These are phyloP conservation scores for Corrigiola litoralis DNA, from an alignment of 179 eudicot species.

Conservation along the genomic window DNA sequence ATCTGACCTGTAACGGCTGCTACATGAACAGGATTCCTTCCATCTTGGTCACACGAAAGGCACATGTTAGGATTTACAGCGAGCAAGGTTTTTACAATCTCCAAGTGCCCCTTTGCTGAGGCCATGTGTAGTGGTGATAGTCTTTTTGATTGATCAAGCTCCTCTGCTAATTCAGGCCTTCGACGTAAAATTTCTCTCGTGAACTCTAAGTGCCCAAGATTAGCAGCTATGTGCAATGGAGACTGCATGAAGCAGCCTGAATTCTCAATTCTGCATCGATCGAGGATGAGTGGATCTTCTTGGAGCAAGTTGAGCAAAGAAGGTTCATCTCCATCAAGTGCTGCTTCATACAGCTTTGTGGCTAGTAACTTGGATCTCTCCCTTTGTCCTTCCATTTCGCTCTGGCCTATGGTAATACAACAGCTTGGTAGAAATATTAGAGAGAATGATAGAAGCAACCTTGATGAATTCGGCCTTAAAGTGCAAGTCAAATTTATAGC, in stretches of 20 bases:
- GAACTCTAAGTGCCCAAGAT: conserved; percentile 15
- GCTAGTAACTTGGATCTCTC: neutral
- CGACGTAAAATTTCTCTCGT: neutral
- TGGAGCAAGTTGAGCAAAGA: conserved; percentile 1
- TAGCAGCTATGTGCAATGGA: conserved; percentile 28
- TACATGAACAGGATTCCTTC: conserved; percentile 42
- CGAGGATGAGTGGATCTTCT: conserved; percentile 19
- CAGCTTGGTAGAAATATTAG: no score
- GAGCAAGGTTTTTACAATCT: conserved; percentile 24
- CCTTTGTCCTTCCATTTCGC: neutral
- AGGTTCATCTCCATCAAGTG: conserved; percentile 11
- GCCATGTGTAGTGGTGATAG: conserved; percentile 38
- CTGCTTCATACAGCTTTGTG: conserved; percentile 15
- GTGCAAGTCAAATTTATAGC: no score
- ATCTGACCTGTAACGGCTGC: conserved; percentile 39
- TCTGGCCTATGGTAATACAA: no score
- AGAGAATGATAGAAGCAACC: no score
- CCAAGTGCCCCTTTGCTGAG: conserved; percentile 32
- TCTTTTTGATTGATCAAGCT: conserved; percentile 22
- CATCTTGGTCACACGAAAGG: conserved; percentile 32
- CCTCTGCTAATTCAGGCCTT: conserved; percentile 26
- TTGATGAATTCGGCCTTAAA: no score
- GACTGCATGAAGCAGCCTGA: neutral
- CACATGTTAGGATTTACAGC: conserved; percentile 28
- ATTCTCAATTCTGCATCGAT: conserved; percentile 13